Evolutionary conservation across 2,329 filamentous ascomycete genomes (phyloP), one percentile per base, ranked within the genome.

Genomic region (Fusarium sp.): DNA sequence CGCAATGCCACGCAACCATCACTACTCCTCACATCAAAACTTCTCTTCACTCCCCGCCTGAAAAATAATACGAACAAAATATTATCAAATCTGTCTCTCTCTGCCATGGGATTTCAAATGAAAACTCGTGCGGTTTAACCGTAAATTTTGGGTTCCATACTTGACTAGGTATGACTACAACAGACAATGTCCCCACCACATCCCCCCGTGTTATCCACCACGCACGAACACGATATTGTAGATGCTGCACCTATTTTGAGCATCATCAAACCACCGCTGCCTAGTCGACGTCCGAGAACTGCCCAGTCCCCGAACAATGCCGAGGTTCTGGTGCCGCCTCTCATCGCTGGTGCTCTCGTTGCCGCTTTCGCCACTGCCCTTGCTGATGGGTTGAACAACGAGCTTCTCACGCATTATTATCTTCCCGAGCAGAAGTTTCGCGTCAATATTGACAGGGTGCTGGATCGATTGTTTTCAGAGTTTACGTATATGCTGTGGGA

Each of bases 401-500:
- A 77, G 20, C 75, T 80, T 20, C 74, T 80, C 49, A 76, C 77
- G 6, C 74, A 80, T 57, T 80, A 80, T 40, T 80, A 80, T 54
- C 68, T 78, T 9, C 64, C 73, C 18, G 76, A 78, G 43, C 71
- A 76, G 46, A 74, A 72, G 25, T 71, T 77, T 8, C 72, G 67
- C 25, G 54, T 79, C 53, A 79, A 80, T 41, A 66, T 80, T 18
- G 78, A 80, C 41, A 70, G 77, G 1, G 76, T 79, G 6, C 42
- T 80, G 29, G 78, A 80, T 58, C 75, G 78, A 2, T 70, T 80
- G 15, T 54, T 80, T 5, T 66, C 73, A 11, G 71, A 74, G 10
- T 80, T 80, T 23, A 76, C 75, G 4, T 58, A 60, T 11, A 66
- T 72, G 43, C 57, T 80, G 40, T 79, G 78, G 78, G 76, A 79